These are phyloP conservation scores for Periglandula ipomoeae DNA, from an alignment of 2,329 filamentous ascomycete genomes.

Conservation along the genomic window DNA sequence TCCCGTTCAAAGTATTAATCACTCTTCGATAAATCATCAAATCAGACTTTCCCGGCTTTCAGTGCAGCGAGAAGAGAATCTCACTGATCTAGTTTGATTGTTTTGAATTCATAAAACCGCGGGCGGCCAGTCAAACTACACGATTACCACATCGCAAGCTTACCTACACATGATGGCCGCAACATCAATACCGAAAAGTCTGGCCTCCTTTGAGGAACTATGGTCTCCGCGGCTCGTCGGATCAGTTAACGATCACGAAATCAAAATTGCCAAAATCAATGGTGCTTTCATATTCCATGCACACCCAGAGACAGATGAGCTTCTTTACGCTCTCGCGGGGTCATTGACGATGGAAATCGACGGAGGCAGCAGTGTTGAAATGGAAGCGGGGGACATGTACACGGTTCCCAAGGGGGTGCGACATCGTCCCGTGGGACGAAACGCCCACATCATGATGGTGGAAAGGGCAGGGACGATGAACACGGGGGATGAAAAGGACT, in stretches of 20 bases:
- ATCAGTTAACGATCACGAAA: constrained; percentile 26
- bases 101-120: neutral
- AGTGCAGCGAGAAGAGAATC: too few relatives aligned
- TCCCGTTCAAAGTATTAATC: too few relatives aligned
- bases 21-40: too few relatives aligned
- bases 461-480: constrained; percentile 24
- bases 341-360: constrained; percentile 25
- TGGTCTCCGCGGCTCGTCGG: constrained; percentile 26
- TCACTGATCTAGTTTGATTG: too few relatives aligned
- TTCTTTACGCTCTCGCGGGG: constrained; percentile 30
- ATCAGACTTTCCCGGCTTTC: too few relatives aligned
- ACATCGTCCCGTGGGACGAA: constrained; percentile 27
- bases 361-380: constrained; percentile 15
- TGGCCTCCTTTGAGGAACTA: constrained; percentile 19
- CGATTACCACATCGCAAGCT: neutral
- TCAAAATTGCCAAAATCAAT: constrained; percentile 30
- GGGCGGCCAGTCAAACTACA: neutral
- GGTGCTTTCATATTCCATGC: constrained; percentile 32
- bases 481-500: constrained; percentile 17
- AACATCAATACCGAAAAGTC: constrained; percentile 15
- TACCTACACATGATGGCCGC: neutral
- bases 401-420: constrained; percentile 26
- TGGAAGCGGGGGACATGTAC: constrained; percentile 24
- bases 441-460: constrained; percentile 28
- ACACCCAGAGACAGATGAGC: constrained; percentile 30